phyloP scores from a whole-genome alignment of 345 rosid genomes.

The Linum usitatissimum region DNA sequence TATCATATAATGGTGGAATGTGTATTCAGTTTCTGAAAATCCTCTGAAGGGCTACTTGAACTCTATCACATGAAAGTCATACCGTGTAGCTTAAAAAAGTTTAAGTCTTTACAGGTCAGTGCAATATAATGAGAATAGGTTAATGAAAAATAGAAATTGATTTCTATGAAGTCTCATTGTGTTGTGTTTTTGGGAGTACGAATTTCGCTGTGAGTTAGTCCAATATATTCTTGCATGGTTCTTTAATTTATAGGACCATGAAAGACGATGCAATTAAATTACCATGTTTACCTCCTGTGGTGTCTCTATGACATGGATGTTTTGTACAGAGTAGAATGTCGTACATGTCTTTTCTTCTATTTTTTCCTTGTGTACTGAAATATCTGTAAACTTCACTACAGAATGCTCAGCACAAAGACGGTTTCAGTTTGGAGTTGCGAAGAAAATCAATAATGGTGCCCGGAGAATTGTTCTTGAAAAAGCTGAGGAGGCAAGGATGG shows the following conservation, averaged over 20 bases:
- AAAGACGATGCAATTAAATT: too few species aligned
- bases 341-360: background rate
- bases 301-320: background rate
- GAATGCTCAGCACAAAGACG: conserved; percentile 68
- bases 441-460: conserved; percentile 89
- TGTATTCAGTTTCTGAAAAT: too few species aligned
- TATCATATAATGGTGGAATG: too few species aligned
- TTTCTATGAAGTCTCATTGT: too few species aligned
- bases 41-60: too few species aligned
- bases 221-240: background rate
- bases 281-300: background rate
- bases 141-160: too few species aligned
- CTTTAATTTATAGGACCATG: background rate
- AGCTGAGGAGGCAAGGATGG: conserved; percentile 91
- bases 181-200: too few species aligned
- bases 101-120: too few species aligned
- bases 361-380: conserved; percentile 7
- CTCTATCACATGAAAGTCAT: too few species aligned
- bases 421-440: conserved; percentile 71
- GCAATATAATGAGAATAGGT: too few species aligned
- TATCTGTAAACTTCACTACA: conserved; percentile 17
- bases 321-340: background rate
- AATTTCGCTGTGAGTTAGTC: too few species aligned
- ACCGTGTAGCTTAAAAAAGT: too few species aligned
- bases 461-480: conserved; percentile 92